Conservation (phyloP, 2,329 filamentous ascomycete genomes). For the Trichoderma oligosporum region DNA sequence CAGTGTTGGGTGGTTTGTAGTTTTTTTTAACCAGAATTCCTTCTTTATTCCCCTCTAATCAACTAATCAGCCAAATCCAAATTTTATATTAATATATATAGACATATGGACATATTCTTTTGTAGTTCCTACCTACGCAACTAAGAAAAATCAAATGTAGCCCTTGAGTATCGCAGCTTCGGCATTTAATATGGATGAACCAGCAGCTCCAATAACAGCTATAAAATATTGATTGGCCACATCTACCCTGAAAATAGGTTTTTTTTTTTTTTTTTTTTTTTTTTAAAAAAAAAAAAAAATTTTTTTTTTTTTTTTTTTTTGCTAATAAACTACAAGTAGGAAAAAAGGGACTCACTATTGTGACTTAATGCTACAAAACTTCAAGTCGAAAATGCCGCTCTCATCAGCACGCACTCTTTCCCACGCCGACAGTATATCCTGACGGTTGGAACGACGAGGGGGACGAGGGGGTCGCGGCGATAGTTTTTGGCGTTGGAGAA, state of each 20-base stretch:
- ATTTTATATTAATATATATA: constrained; percentile 10
- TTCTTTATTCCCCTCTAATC: no score
- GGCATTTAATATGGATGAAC: constrained; percentile 90
- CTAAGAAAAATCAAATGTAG: constrained; percentile 53
- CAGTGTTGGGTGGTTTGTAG: no score
- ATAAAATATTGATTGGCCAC: not conserved
- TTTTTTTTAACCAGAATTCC: no score
- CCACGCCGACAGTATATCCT: constrained; percentile 94
- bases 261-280: no score
- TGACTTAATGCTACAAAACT: constrained; percentile 93
- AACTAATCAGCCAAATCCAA: not conserved
- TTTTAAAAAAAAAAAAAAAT: no score
- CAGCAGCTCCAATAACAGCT: constrained; percentile 93
- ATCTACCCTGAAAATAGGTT: no score
- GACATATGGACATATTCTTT: constrained; percentile 4
- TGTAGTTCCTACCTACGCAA: no score
- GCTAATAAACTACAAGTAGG: not conserved
- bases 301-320: no score
- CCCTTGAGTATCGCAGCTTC: constrained; percentile 90
- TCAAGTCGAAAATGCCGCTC: constrained; percentile 86
- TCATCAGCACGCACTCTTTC: constrained; percentile 81
- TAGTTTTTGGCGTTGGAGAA: constrained; percentile 99
- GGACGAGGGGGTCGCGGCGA: constrained; percentile 82
- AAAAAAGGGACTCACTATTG: constrained; percentile 48
- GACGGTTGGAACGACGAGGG: constrained; percentile 90